Evolutionary conservation across 2,329 filamentous ascomycete genomes (phyloP), one percentile per base, ranked within the genome.

Genomic region (Trichoderma afroharzianum): DNA sequence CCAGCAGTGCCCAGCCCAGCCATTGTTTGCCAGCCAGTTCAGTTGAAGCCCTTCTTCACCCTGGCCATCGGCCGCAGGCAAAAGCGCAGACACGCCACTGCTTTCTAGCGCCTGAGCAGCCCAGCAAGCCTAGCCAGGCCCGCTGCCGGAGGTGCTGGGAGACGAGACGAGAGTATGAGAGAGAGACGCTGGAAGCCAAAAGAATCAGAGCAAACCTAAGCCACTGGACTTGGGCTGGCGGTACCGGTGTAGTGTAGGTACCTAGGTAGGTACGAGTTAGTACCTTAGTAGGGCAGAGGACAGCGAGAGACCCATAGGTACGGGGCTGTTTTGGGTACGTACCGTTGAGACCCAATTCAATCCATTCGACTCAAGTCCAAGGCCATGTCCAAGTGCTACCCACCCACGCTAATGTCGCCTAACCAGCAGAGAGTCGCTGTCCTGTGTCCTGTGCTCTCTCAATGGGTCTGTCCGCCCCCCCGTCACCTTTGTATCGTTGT

Each of bases 361-460:
- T 30, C 12, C 12, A 26, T 57, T 9, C 53, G 53, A 28, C 47
- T 24, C 21, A 53, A 53, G n/a, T 53, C 47, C 47, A 14, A 36
- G 33, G 15, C 18, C 55, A 58, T 32, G 28, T 39, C 18, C 18
- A 36, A 32, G 68, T 64, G 61, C 61, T 63, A 66, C 68, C 68
- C 61, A 71, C 68, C 68, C 68, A 64, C 68, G 68, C 68, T 71
- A 71, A 71, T 57, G 59, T 36, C 61, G 59, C 57, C 57, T 59
- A 59, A 30, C 57, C 57, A 58, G 55, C 55, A 39, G 36, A 39
- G 36, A 18, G 36, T 39, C 55, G n/a, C 14, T 8, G 53, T 26
- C 24, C 53, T 18, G 15, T 58, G 26, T 36, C 33, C 33, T 36
- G 33, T 36, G 33, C 33, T 36, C 33, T 53, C 63, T 24, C 26